Evolutionary conservation across 2,329 filamentous ascomycete genomes (phyloP), one percentile per base, ranked within the genome.

Genomic region (Microdochium bolleyi): DNA sequence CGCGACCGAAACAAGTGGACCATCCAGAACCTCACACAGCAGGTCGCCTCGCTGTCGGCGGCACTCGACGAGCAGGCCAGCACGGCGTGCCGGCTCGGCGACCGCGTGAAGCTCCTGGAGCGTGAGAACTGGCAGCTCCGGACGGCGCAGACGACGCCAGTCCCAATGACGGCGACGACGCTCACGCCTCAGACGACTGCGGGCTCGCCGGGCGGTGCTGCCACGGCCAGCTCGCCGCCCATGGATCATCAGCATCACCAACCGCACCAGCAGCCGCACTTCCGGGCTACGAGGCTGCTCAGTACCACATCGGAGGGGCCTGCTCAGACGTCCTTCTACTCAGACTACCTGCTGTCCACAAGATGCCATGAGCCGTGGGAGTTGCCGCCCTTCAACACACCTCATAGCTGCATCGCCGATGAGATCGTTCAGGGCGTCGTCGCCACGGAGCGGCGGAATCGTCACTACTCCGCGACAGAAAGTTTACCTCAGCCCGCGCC

Each of bases 1-100:
- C 60, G 64, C 5, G 62, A 67, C 53, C 62, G 64, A 13, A 66
- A 63, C 41, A 65, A 61, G 54, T 65, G 62, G 61, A 61, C 62
- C 9, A 62, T 67, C 21, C 56, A 60, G 46, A 59, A 61, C 24
- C 55, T 67, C 25, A 63, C 57, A 13, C 60, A 64, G 30, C 63
- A 66, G 53, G 61, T 67, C n/a, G 57, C 58, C 24, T 59, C 56
- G 19, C 55, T 67, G 13, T 61, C 58, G 3, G 52, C 53, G 14
- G 54, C 57, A 5, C 57, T 66, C 16, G 61, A 61, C 24, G 62
- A 63, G 44, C 58, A 57, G 1, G 53, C 51, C 3, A 55, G 57
- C 3, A 58, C 60, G n/a, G 11, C 60, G 13, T 51, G 38, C 27
- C 32, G 53, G 22, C 49, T 62, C 10, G 59, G 60, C 41, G 30